Evolutionary conservation across 2,329 filamentous ascomycete species (phyloP).

Genomic region (Colletotrichum gigasporum): DNA sequence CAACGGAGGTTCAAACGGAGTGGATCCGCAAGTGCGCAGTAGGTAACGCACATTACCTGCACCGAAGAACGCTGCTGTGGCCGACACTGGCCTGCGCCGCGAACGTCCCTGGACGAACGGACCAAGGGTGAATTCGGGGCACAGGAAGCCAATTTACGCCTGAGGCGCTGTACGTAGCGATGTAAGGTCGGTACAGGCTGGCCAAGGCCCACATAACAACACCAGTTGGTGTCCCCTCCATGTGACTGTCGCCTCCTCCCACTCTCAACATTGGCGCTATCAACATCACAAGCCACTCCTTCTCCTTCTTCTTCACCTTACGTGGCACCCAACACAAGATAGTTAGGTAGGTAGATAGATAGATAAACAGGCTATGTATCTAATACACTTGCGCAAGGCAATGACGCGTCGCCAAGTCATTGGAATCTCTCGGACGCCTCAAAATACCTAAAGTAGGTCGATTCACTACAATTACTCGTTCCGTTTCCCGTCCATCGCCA

Average conservation of each 20-base stretch:
- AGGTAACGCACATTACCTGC: no score
- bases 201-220: no score
- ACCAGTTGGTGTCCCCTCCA: no score
- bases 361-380: background rate
- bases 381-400: conserved; percentile 22
- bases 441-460: conserved; percentile 9
- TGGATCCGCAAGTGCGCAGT: no score
- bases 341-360: background rate
- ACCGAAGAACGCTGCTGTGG: background rate
- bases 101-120: conserved; percentile 10
- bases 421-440: conserved; percentile 24
- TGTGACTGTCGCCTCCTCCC: no score
- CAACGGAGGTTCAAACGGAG: conserved; percentile 10
- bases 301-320: no score
- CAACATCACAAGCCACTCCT: no score
- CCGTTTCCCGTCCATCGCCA: conserved; percentile 21
- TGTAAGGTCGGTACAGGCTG: no score
- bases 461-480: conserved; percentile 26
- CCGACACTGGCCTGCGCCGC: no score
- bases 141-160: background rate
- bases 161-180: background rate
- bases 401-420: conserved; percentile 6
- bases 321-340: background rate
- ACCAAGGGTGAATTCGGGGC: background rate
- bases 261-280: no score